Evolutionary conservation across 495 filamentous ascomycete genomes (phyloP).

Genomic region (Oidiodendron maius): DNA sequence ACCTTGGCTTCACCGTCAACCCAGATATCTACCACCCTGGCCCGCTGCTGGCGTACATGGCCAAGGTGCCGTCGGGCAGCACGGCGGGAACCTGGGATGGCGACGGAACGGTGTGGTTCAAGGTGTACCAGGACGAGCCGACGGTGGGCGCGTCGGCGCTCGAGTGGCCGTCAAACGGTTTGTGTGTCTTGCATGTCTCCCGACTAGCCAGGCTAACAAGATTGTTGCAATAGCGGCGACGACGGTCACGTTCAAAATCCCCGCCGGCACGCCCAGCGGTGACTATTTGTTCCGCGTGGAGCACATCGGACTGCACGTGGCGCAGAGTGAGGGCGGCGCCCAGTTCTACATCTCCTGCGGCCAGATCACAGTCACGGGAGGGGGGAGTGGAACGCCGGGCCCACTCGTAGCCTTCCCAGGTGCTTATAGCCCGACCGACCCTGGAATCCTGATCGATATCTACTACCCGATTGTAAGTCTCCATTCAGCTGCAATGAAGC

Average conservation of each 20-base stretch:
- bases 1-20: slow-evolving; percentile 42
- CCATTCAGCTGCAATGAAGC: neutral
- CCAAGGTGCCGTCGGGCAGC: slow-evolving; percentile 43
- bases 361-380: slow-evolving; percentile 42
- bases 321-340: slow-evolving; percentile 1
- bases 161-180: slow-evolving; percentile 18
- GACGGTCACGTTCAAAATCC: slow-evolving; percentile 35
- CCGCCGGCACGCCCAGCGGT: slow-evolving; percentile 37
- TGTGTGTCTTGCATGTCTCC: slow-evolving; percentile 1
- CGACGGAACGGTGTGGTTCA: slow-evolving; percentile 51
- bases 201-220: neutral
- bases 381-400: slow-evolving; percentile 39
- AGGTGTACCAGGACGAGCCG: slow-evolving; percentile 40
- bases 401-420: slow-evolving; percentile 46
- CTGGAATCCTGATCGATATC: slow-evolving; percentile 41
- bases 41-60: slow-evolving; percentile 51
- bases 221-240: slow-evolving; percentile 13
- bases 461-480: slow-evolving; percentile 8
- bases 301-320: slow-evolving; percentile 46
- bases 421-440: slow-evolving; percentile 46
- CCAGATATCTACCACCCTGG: slow-evolving; percentile 56
- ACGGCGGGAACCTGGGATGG: slow-evolving; percentile 39
- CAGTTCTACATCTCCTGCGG: slow-evolving; percentile 12
- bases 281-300: slow-evolving; percentile 52
- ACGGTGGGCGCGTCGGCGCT: slow-evolving; percentile 20